These are phyloP conservation scores for Hypoxylon sp. DNA, from an alignment of 2,329 filamentous ascomycete species.

Conservation along the genomic window DNA sequence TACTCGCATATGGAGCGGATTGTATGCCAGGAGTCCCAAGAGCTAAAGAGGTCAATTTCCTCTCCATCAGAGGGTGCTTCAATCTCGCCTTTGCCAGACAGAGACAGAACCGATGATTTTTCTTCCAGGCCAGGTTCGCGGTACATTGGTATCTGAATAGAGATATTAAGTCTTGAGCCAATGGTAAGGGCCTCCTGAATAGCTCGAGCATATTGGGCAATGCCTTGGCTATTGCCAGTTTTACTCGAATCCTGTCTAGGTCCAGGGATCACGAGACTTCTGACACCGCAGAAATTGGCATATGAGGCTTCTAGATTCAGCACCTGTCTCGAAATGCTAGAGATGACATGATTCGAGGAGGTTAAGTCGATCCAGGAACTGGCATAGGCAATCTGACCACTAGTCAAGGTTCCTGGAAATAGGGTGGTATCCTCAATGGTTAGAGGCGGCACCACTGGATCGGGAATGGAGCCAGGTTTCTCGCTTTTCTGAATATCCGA, in stretches of 20 bases:
- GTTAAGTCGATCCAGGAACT: conserved; percentile 94
- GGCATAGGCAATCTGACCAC: conserved; percentile 79
- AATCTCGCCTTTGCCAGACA: conserved; percentile 47
- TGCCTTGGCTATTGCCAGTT: conserved; percentile 57
- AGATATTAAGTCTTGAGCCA: conserved; percentile 78
- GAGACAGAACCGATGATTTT: conserved; percentile 61
- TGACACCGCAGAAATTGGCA: conserved; percentile 91
- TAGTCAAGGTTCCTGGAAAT: conserved; percentile 72
- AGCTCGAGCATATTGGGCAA: conserved; percentile 82
- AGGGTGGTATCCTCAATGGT: conserved; percentile 82
- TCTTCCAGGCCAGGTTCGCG: conserved; percentile 71
- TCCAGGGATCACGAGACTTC: conserved; percentile 82
- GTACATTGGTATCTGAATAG: conserved; percentile 86
- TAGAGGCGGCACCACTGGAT: conserved; percentile 71
- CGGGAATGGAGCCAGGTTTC: conserved; percentile 57
- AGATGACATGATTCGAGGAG: conserved; percentile 82
- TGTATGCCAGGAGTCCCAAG: conserved; percentile 94
- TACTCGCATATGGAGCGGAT: conserved; percentile 89
- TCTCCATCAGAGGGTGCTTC: conserved; percentile 51
- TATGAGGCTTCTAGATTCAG: conserved; percentile 92
- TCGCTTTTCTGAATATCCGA: conserved; percentile 56
- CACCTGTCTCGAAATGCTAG: conserved; percentile 87
- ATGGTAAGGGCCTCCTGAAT: conserved; percentile 81
- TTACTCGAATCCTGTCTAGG: conserved; percentile 71
- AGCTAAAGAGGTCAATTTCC: conserved; percentile 74